Evolutionary conservation across 2,329 filamentous ascomycete species (phyloP).

Genomic region (Exophiala sp.): DNA sequence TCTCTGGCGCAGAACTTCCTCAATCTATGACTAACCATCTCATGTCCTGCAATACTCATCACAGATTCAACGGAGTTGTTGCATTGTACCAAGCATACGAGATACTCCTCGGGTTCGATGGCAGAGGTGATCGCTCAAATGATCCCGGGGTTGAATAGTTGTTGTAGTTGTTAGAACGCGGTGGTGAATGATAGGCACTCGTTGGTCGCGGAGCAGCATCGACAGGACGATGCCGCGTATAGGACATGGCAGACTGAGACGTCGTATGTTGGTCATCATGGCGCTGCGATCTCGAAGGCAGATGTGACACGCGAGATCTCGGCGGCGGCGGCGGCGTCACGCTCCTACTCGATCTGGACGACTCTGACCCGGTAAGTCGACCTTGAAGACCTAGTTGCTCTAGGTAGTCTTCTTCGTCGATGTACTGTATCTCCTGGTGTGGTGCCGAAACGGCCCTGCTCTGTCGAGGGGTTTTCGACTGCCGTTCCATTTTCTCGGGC

Average conservation of each 20-base stretch:
- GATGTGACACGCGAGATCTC: too few relatives aligned
- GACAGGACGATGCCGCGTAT: conserved; percentile 3
- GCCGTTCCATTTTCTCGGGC: conserved; percentile 14
- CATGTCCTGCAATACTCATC: background rate
- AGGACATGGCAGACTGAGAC: conserved; percentile 4
- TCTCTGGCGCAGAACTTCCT: background rate
- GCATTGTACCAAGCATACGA: conserved; percentile 26
- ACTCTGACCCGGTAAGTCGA: background rate
- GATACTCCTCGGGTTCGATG: conserved; percentile 12
- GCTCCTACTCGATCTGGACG: background rate
- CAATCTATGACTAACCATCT: background rate
- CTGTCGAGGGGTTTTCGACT: conserved; percentile 10
- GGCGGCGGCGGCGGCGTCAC: background rate
- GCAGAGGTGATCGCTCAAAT: background rate
- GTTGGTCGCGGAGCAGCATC: conserved; percentile 6
- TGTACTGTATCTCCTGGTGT: background rate
- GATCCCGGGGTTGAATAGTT: background rate
- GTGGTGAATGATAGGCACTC: background rate
- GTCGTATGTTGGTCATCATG: background rate
- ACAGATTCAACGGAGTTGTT: conserved; percentile 21
- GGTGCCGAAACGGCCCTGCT: conserved; percentile 15
- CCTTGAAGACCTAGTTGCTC: background rate
- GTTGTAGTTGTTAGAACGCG: background rate
- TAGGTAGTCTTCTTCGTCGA: background rate
- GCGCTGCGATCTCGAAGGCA: background rate